Percentiles rank a stretch among this genome's conserved stretches.
Evolutionary conservation across 2,329 filamentous ascomycete genomes (phyloP).

Genomic region (Paradendryphiella salina): DNA sequence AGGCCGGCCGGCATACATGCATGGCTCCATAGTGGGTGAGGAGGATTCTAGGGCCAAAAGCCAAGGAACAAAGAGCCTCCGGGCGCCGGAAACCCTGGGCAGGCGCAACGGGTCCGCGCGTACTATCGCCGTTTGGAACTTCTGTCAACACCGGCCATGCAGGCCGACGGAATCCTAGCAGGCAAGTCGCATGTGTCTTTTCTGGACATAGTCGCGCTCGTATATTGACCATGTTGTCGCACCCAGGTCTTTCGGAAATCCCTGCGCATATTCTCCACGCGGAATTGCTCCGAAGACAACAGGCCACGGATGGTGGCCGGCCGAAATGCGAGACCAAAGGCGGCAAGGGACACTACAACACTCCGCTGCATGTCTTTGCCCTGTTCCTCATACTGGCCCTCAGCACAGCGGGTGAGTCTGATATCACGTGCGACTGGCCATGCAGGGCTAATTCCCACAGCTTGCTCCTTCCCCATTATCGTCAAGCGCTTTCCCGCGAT

Average conservation of each 20-base stretch:
- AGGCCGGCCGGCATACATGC: not conserved
- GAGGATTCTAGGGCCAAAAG: constrained; percentile 7
- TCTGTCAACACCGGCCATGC: constrained; percentile 25
- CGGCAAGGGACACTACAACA: constrained; percentile 56
- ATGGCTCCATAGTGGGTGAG: not conserved
- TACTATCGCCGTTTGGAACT: constrained; percentile 4
- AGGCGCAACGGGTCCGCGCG: constrained; percentile 15
- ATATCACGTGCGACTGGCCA: not conserved
- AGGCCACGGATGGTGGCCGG: constrained; percentile 42
- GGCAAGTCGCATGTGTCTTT: constrained; percentile 20
- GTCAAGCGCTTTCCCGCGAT: constrained; percentile 46
- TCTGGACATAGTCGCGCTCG: not conserved
- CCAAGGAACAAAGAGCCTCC: constrained; percentile 28
- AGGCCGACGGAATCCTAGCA: constrained; percentile 19
- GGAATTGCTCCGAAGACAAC: constrained; percentile 56
- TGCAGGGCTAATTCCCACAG: constrained; percentile 32
- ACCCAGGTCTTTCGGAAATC: constrained; percentile 40
- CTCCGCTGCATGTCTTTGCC: constrained; percentile 60
- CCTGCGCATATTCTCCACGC: constrained; percentile 52
- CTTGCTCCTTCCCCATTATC: constrained; percentile 48
- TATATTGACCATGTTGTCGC: constrained; percentile 19
- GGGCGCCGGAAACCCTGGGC: constrained; percentile 17
- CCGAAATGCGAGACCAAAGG: constrained; percentile 59
- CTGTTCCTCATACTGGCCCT: constrained; percentile 60
- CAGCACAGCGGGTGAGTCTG: constrained; percentile 56